A percentile compares a stretch with the other conserved stretches of the same genome.
Conservation (phyloP, 2,329 filamentous ascomycete species). For the Aureobasidium vineae region DNA sequence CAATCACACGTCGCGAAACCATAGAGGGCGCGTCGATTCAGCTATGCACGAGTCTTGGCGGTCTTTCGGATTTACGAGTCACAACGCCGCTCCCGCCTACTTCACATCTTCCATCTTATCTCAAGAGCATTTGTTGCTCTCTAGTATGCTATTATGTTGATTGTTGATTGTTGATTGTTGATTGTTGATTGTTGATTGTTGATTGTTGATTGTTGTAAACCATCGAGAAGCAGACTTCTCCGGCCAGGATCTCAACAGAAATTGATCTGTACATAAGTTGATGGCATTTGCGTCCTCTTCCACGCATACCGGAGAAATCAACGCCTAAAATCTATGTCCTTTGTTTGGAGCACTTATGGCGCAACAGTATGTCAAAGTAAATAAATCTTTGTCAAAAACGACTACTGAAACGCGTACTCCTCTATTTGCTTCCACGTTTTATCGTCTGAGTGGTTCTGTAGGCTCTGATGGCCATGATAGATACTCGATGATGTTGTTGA, state of each 20-base stretch:
- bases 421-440: neutral
- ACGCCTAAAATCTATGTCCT: no score
- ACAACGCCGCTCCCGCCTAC: neutral
- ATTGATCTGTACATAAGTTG: neutral
- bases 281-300: neutral
- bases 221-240: neutral
- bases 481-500: neutral
- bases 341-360: no score
- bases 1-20: neutral
- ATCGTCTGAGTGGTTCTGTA: neutral
- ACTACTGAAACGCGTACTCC: no score
- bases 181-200: no score
- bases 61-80: neutral
- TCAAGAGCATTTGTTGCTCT: neutral
- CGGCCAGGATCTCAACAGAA: no score
- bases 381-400: no score
- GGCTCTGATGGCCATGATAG: neutral
- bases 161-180: no score
- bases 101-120: neutral
- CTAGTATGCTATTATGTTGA: neutral
- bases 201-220: no score
- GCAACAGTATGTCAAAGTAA: no score
- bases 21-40: conserved; percentile 7
- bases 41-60: conserved; percentile 2
- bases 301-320: no score